A percentile compares a stretch with the other conserved stretches of the same genome.
Evolutionary conservation across 129 eudicot species (phyloP).

Genomic region (Centrapalus pauciflorus): DNA sequence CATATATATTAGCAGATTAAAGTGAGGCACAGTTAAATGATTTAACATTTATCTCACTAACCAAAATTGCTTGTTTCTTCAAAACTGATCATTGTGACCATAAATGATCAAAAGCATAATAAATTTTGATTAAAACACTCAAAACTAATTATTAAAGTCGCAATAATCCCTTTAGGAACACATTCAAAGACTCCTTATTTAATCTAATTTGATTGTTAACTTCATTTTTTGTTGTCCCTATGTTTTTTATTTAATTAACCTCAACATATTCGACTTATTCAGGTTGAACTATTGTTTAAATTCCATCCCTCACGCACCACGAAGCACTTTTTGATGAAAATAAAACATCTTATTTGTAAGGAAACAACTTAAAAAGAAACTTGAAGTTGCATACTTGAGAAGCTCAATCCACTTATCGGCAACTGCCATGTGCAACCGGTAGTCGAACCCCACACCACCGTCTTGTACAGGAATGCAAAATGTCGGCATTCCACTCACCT

Average conservation of each 20-base stretch:
- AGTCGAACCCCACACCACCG: constrained; percentile 98
- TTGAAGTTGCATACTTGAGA: constrained; percentile 59
- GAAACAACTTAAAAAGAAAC: background rate
- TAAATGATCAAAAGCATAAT: no score
- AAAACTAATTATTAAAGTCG: no score
- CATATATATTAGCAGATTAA: no score
- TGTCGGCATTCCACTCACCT: constrained; percentile 99
- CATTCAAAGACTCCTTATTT: no score
- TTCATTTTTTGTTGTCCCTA: background rate
- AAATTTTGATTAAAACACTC: no score
- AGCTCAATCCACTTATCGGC: constrained; percentile 99
- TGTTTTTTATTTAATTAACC: background rate
- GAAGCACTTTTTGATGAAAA: background rate
- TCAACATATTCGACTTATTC: no score
- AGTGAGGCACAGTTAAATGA: no score
- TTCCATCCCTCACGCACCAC: background rate
- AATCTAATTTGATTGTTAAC: background rate
- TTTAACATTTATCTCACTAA: no score
- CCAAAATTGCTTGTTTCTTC: no score
- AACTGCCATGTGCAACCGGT: constrained; percentile 97
- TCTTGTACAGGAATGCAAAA: constrained; percentile 82
- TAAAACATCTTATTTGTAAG: background rate
- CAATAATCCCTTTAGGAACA: no score
- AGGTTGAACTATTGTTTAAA: background rate
- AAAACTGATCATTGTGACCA: no score